These are phyloP conservation scores for Pythium scleroteichum DNA, from an alignment of 352 stramenopile genomes.

Conservation along the genomic window DNA sequence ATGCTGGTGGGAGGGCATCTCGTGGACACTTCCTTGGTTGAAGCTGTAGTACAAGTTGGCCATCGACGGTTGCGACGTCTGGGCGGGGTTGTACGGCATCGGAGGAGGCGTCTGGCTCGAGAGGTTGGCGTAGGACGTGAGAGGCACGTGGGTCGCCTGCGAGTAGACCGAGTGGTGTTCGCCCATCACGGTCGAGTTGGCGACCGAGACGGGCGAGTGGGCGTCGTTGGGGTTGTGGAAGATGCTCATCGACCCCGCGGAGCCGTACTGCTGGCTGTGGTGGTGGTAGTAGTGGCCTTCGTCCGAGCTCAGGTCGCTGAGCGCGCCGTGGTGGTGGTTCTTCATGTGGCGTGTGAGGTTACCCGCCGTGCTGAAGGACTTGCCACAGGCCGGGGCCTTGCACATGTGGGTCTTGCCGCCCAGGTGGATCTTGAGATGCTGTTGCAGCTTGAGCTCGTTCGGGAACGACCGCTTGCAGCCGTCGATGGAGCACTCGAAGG, in stretches of 20 bases:
- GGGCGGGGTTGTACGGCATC: constrained; percentile 13
- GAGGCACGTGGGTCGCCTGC: constrained; percentile 23
- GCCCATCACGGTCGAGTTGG: constrained; percentile 12
- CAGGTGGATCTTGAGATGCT: constrained; percentile 52
- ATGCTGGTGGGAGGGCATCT: neutral
- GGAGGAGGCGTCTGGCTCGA: constrained; percentile 10
- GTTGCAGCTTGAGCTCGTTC: constrained; percentile 50
- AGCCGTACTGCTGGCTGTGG: constrained; percentile 5
- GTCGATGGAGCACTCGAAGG: constrained; percentile 41
- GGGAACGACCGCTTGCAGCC: constrained; percentile 51
- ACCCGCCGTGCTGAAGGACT: constrained; percentile 66
- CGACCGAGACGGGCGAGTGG: constrained; percentile 23
- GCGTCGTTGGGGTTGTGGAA: constrained; percentile 17
- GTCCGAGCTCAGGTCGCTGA: neutral
- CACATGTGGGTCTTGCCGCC: constrained; percentile 55
- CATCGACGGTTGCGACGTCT: constrained; percentile 20
- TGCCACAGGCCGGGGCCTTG: constrained; percentile 39
- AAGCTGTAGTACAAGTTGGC: constrained; percentile 26
- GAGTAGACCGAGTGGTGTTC: constrained; percentile 20
- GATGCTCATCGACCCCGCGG: constrained; percentile 10
- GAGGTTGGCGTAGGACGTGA: constrained; percentile 26
- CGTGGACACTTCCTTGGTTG: constrained; percentile 1
- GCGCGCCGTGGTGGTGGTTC: constrained; percentile 44
- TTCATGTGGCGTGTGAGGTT: constrained; percentile 74
- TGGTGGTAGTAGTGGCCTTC: constrained; percentile 13